These are phyloP conservation scores for Selaginella moellendorffii DNA, from an alignment of 75 land plant genomes.

Conservation along the genomic window DNA sequence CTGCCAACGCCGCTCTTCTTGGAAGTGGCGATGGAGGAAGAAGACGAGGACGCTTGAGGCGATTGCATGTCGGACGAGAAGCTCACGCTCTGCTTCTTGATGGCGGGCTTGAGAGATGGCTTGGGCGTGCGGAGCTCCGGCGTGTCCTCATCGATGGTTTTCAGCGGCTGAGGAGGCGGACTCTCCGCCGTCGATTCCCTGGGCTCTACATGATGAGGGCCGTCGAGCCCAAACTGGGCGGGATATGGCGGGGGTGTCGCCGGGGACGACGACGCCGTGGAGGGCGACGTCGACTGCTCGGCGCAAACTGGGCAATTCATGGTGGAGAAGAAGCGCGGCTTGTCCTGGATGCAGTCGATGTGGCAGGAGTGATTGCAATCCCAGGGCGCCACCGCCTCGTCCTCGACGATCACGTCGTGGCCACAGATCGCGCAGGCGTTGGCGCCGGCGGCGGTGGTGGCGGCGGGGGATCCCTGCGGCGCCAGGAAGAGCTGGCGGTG, in stretches of 20 bases:
- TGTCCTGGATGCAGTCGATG: constrained; percentile 8
- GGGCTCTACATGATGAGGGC: background rate
- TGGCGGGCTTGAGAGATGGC: background rate
- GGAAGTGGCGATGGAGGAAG: background rate
- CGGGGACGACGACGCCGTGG: background rate
- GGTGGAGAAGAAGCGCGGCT: constrained; percentile 8
- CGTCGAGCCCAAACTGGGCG: too few relatives aligned
- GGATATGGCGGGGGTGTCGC: background rate
- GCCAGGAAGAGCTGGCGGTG: constrained; percentile 14
- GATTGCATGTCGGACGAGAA: background rate
- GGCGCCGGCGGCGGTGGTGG: background rate
- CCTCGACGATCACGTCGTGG: background rate
- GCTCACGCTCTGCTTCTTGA: background rate
- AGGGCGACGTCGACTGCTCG: background rate
- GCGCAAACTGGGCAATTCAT: constrained; percentile 13
- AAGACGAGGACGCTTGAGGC: background rate
- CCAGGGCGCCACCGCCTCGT: constrained; percentile 15
- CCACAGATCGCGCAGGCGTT: background rate
- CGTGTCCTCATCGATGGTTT: constrained; percentile 1
- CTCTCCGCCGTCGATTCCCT: background rate
- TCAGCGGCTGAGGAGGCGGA: background rate
- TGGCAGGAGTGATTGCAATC: constrained; percentile 13
- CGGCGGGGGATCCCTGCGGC: background rate
- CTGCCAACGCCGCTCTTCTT: too few relatives aligned
- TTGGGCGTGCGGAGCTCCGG: background rate